These are phyloP conservation scores for Castanopsis chinensis DNA, from an alignment of 306 rosid species.

Conservation along the genomic window DNA sequence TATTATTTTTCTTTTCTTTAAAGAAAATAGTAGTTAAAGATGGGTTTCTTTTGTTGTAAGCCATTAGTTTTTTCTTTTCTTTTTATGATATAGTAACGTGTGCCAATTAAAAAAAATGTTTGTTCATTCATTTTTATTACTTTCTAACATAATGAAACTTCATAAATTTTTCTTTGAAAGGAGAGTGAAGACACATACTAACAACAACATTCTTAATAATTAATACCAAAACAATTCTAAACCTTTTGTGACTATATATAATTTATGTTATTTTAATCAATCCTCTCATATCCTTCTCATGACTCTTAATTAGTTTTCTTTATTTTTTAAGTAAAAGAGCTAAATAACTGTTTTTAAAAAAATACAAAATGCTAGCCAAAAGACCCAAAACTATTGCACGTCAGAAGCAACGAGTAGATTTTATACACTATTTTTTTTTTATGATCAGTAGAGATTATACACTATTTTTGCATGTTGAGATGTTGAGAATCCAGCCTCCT, in stretches of 20 bases:
- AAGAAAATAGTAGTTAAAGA: no score
- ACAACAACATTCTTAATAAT: no score
- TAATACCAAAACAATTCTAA: no score
- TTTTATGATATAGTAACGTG: no score
- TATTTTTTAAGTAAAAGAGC: background rate
- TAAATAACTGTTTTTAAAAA: background rate
- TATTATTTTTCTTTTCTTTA: no score
- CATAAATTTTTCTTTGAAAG: no score
- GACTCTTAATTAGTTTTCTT: background rate
- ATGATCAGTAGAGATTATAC: background rate
- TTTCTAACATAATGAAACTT: no score
- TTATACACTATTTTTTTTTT: background rate
- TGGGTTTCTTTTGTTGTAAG: no score
- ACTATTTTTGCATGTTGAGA: background rate
- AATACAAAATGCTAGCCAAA: background rate
- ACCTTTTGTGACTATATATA: no score
- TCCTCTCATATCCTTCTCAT: background rate
- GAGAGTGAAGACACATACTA: accelerated
- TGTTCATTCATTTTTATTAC: no score
- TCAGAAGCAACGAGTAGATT: background rate
- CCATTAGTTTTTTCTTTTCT: no score
- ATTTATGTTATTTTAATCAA: background rate
- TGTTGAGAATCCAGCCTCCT: background rate
- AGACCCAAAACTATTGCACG: background rate
- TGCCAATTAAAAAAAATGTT: no score